Base-by-base conservation (phyloP, 2,329 filamentous ascomycete species). In the Hymenoscyphus fructigenus region DNA sequence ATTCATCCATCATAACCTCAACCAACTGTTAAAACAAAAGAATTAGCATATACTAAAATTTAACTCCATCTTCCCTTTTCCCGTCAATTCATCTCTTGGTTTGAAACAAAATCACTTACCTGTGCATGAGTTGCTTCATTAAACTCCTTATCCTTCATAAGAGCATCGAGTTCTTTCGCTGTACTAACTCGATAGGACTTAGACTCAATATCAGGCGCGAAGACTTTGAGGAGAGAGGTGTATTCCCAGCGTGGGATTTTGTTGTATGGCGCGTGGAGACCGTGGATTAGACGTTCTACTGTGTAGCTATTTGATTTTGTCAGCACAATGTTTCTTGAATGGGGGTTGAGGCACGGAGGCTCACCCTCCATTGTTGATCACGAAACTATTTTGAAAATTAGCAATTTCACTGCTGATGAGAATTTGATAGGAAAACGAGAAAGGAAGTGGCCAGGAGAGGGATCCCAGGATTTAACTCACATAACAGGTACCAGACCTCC, bases 281-380 rank as follows among this genome's bases (percentile, higher is more conserved):
- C 85, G 67, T 87, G 84, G 60, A 87, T 85, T 59, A 79, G 78
- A 6, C 85, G 76, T 76, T 87, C 84, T 41, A 86, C 83, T 0
- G 84, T 85, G 69, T 87, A 87, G 0, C 84, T 84, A 36, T 82
- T 79, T 62, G 86, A 87, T 69, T 86, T 86, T 68, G 86, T 79
- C 5, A 87, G 68, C n/a, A 12, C 20, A 20, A 10, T 50, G 41
- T 50, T n/a, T 12, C 3, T 23, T 23, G 23, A 23, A 50, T 1
- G 23, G n/a, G 4, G 9, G 4, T 1, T 5, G 2, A 26, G 20
- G 0, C 3, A 26, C 26, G 44, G 7, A 23, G 12, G 4, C 44
- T 50, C 12, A 50, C 44, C 93, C 93, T 53, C 93, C 87, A 76
- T 96, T 96, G 82, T 91, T 92, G 70, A 96, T 89, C 67, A 95